Evolutionary conservation across 192 early-diverging fungal species (phyloP).

Genomic region (Funneliformis geosporum): DNA sequence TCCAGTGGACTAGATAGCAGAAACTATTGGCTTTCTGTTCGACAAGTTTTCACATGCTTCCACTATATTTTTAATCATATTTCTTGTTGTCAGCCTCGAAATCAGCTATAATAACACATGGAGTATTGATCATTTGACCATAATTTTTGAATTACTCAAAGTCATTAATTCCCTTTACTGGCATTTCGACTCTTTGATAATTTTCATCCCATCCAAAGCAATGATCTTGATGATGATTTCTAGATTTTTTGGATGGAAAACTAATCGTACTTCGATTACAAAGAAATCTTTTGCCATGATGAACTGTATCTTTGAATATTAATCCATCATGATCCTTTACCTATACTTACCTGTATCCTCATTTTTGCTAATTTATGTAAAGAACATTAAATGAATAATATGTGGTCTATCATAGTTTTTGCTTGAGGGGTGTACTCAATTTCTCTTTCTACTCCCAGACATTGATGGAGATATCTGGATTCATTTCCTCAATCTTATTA

Average conservation of each 20-base stretch:
- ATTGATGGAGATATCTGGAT: conserved; percentile 2
- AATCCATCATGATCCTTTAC: neutral
- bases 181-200: neutral
- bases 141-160: conserved; percentile 18
- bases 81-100: neutral
- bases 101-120: no score
- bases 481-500: neutral
- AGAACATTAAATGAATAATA: no score
- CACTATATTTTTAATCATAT: neutral
- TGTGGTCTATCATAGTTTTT: neutral
- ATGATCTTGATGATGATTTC: neutral
- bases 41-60: neutral
- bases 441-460: neutral
- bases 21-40: no score
- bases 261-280: neutral
- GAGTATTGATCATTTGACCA: neutral
- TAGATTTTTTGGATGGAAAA: neutral
- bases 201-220: conserved; percentile 2
- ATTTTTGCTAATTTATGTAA: no score
- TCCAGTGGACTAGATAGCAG: no score
- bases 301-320: neutral
- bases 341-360: no score
- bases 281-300: neutral
- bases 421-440: neutral
- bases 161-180: conserved; percentile 1